A percentile compares a stretch with the other conserved stretches of the same genome.
Evolutionary conservation across 176 grass and related monocot species (phyloP).

Genomic region (Bonia amplexicaulis): DNA sequence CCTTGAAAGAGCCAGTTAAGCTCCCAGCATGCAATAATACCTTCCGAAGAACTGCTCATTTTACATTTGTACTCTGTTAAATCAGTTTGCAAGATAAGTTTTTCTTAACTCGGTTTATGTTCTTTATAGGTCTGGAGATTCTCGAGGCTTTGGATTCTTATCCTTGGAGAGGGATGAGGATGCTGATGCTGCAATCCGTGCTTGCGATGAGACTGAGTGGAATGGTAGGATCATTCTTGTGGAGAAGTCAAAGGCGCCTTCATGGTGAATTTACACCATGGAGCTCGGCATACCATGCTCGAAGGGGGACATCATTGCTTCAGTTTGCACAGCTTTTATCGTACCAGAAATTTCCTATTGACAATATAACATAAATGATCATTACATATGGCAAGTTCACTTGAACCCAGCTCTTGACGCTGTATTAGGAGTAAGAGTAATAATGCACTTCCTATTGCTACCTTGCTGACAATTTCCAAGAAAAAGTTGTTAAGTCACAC

Average conservation of each 20-base stretch:
- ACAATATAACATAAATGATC: constrained; percentile 51
- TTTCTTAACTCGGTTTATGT: constrained; percentile 26
- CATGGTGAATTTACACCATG: constrained; percentile 40
- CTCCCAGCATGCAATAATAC: constrained; percentile 1
- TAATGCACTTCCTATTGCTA: constrained; percentile 43
- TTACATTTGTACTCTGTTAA: constrained; percentile 10
- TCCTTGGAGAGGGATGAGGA: constrained; percentile 78
- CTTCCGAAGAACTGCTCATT: not conserved
- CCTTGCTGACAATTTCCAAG: constrained; percentile 37
- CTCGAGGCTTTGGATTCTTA: constrained; percentile 84
- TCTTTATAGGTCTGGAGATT: constrained; percentile 65
- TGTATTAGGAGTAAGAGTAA: constrained; percentile 51
- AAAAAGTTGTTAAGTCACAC: constrained; percentile 43
- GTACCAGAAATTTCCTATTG: constrained; percentile 24
- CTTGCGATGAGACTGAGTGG: constrained; percentile 74
- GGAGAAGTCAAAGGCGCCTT: constrained; percentile 76
- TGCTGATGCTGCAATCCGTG: constrained; percentile 84
- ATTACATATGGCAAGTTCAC: constrained; percentile 54
- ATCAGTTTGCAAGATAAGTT: constrained; percentile 1
- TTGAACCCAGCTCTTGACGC: constrained; percentile 40
- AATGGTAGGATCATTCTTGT: constrained; percentile 87
- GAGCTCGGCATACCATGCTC: not conserved
- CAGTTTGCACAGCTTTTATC: constrained; percentile 37
- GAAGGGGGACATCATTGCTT: constrained; percentile 5
- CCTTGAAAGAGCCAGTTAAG: not conserved